A percentile compares a stretch with the other conserved stretches of the same genome.
phyloP scores from a whole-genome alignment of 129 eudicot genomes.

The Chrysanthemum lavandulifolium region DNA sequence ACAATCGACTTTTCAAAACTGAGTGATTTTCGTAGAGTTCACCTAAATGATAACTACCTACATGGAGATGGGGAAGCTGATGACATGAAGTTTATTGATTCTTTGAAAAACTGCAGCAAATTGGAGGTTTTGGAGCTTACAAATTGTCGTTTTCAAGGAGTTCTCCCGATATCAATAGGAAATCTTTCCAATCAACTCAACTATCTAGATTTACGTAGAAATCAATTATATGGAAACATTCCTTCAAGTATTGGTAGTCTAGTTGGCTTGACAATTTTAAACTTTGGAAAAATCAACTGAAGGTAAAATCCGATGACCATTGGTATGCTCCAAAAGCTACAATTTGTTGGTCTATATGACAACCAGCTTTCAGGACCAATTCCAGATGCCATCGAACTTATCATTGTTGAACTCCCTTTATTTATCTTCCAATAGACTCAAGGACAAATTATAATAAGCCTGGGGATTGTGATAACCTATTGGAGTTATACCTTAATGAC shows the following conservation, averaged over 20 bases:
- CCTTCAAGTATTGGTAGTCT: slow-evolving; percentile 23
- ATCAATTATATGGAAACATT: slow-evolving; percentile 11
- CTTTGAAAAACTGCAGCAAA: slow-evolving; percentile 18
- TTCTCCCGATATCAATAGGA: background rate
- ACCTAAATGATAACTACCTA: background rate
- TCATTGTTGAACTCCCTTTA: background rate
- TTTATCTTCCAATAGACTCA: background rate
- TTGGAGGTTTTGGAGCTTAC: background rate
- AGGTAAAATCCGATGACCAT: slow-evolving; percentile 1
- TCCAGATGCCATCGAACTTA: slow-evolving; percentile 3
- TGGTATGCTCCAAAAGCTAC: slow-evolving; percentile 14
- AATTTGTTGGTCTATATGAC: background rate
- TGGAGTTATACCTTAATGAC: background rate
- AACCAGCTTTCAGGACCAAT: background rate
- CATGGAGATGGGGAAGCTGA: slow-evolving; percentile 12
- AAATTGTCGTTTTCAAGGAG: background rate
- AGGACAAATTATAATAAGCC: background rate
- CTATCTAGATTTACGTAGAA: background rate
- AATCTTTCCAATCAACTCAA: slow-evolving; percentile 16
- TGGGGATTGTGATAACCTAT: background rate
- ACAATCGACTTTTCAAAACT: background rate
- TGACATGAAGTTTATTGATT: slow-evolving; percentile 21
- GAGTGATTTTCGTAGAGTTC: background rate
- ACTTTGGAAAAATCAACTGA: background rate
- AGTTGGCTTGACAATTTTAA: background rate